Base-by-base conservation (phyloP, 441 rosid species). In the Erysimum cheiri region DNA sequence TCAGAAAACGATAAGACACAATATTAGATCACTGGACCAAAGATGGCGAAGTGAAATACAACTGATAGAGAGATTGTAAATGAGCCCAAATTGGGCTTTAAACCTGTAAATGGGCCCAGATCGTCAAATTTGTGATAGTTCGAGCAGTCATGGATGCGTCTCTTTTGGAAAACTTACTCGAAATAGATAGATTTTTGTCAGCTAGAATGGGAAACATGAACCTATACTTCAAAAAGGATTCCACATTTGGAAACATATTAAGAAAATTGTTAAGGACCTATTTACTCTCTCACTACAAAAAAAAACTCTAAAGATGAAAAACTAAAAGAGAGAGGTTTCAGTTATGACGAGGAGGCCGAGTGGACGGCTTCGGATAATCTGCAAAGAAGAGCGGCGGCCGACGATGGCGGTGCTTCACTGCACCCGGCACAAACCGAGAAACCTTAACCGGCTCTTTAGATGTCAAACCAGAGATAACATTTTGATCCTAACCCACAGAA, bases 301-400 rank as follows among this genome's bases (percentile, higher is more conserved):
- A 35, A 36, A 49, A 47, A n/a, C 24, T 11, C 14, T 39, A 66
- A 57, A 65, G 40, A 19, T 9, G 29, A 19, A 19, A 28, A 73
- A 41, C 43, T 37, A 60, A 55, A 41, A 46, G 37, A 74, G 56
- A 73, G 55, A 39, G 57, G 48, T 35, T 22, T 68, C 65, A 74
- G 60, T 74, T 74, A 74, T 74, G 78, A 28, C 74, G 74, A 10
- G 78, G 78, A 47, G 78, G 78, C 8, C 78, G 65, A 39, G 74
- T 74, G 15, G 78, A 74, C 1, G 78, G 78, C 74, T 74, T 74
- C 15, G 74, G 78, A 53, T 74, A 74, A 60, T 74, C 78, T 17
- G 73, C 78, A 19, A 67, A 60, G 6, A 74, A 36, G 15, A 74
- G 35, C 1, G 69, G 50, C 8, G 73, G 22, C n/a, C 43, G 63